Base-by-base conservation (phyloP, 495 filamentous ascomycete genomes). In the Aspergillus sclerotiicarbonarius region DNA sequence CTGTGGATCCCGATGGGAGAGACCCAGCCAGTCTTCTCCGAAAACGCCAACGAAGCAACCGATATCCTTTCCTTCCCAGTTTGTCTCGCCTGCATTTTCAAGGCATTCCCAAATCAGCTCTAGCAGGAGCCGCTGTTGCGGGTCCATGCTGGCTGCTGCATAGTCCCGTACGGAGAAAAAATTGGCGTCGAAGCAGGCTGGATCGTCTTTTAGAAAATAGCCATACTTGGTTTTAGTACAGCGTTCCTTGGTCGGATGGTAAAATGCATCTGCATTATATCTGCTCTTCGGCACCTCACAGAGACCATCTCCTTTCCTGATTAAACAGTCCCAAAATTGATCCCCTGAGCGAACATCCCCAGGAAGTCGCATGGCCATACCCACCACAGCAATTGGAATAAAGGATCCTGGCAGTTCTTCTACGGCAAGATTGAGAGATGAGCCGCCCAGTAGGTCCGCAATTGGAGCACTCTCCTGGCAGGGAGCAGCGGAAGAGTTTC, bases 341-440 rank as follows among this genome's bases (percentile, higher is more conserved):
- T 69, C 53, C 0, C 29, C 53, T 25, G 54, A 58, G 0, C 48
- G 56, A 6, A 80, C 68, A 0, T 71, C 72, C 3, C 78, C 79
- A 2, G 80, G 80, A 15, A 84, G 75, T 16, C 76, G 65, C 61
- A 80, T 56, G 9, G 60, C 80, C 67, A 82, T 71, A 6, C 81
- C 78, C 21, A 75, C 69, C 53, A 84, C 79, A 20, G 81, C 80
- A 39, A 84, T 76, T 8, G 76, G 73, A 18, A n/a, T 41, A 6
- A 41, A 41, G 5, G 13, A 6, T 41, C 37, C 37, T 3, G 13
- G 37, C 37, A 41, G 5, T 41, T 15, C 1, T 15, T 41, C n/a
- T 15, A 6, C 6, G n/a, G 8, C 8, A 41, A n/a, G 5, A 1
- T 12, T n/a, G n/a, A n/a, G 8, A 4, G 13, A 2, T 35, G 2